Conservation (phyloP, 2,329 filamentous ascomycete genomes). For the Apiospora kogelbergensis region DNA sequence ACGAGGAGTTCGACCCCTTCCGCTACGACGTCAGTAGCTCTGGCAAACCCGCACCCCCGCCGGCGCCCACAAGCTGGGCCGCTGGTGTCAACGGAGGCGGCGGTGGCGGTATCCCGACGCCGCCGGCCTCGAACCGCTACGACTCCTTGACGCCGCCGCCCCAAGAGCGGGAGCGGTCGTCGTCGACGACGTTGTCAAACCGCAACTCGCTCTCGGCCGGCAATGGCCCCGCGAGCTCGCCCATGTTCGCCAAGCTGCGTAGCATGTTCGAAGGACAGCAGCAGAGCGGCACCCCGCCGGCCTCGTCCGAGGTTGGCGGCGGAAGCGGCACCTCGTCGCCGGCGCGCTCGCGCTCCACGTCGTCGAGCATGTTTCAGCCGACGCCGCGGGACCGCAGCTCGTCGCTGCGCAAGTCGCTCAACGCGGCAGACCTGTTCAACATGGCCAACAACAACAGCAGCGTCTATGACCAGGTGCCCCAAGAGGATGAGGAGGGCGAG, state of each 20-base stretch:
- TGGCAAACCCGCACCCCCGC: neutral
- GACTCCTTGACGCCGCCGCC: constrained; percentile 8
- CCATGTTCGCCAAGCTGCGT: constrained; percentile 41
- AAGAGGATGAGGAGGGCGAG: constrained; percentile 20
- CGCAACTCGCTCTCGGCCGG: constrained; percentile 16
- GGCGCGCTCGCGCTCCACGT: neutral
- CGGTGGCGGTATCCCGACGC: neutral
- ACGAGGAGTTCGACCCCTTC: constrained; percentile 27
- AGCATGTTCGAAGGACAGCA: constrained; percentile 36
- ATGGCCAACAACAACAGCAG: neutral
- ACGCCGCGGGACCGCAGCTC: constrained; percentile 13
- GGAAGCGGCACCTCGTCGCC: constrained; percentile 18
- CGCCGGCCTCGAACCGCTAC: neutral
- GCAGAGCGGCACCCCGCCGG: constrained; percentile 14
- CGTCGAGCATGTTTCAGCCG: neutral
- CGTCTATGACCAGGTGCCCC: neutral
- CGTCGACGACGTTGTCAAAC: neutral
- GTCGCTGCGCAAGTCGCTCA: constrained; percentile 15
- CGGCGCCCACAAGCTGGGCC: neutral
- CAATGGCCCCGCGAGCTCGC: constrained; percentile 15
- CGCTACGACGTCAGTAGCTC: constrained; percentile 16
- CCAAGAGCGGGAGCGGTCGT: constrained; percentile 9
- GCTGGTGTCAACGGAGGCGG: neutral
- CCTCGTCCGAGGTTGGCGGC: constrained; percentile 25
- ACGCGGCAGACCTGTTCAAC: neutral